Conservation (phyloP, 768 basidiomycete genomes). For the Galerina marginata region DNA sequence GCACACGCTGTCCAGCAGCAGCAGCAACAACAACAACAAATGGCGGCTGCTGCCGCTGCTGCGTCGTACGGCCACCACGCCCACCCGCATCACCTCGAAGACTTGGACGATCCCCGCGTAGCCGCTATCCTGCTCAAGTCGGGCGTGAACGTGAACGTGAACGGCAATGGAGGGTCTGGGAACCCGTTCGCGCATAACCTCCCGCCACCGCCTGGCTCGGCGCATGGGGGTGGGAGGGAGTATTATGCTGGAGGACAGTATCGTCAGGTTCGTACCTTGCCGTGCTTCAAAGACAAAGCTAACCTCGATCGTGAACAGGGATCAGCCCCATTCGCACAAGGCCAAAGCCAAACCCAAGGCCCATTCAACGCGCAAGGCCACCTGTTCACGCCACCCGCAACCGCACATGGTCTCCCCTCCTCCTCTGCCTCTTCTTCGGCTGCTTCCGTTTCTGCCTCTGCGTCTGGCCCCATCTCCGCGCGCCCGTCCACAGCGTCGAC, state of each 20-base stretch:
- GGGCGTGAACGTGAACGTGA: conserved; percentile 3
- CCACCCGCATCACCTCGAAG: conserved; percentile 24
- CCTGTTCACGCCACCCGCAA: conserved; percentile 48
- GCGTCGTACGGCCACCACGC: conserved; percentile 14
- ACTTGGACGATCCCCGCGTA: conserved; percentile 39
- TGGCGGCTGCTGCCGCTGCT: not conserved
- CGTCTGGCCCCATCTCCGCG: not conserved
- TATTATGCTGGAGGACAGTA: not conserved
- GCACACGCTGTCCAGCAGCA: conserved; percentile 13
- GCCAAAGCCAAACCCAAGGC: not conserved
- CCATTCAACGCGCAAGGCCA: conserved; percentile 11
- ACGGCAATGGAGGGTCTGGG: conserved; percentile 22
- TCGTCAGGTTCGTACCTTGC: not conserved
- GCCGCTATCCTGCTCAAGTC: conserved; percentile 36
- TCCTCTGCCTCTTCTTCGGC: not conserved
- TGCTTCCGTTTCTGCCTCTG: too few relatives aligned
- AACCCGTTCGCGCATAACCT: conserved; percentile 43
- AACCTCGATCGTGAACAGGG: too few relatives aligned
- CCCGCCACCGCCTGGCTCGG: conserved; percentile 2
- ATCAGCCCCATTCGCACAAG: not conserved
- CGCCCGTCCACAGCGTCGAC: conserved; percentile 3
- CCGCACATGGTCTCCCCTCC: conserved; percentile 41
- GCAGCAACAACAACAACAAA: conserved; percentile 21
- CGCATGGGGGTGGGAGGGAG: conserved; percentile 2
- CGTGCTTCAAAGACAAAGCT: not conserved